Evolutionary conservation across 345 rosid species (phyloP).

Genomic region (Ceriops tagal): DNA sequence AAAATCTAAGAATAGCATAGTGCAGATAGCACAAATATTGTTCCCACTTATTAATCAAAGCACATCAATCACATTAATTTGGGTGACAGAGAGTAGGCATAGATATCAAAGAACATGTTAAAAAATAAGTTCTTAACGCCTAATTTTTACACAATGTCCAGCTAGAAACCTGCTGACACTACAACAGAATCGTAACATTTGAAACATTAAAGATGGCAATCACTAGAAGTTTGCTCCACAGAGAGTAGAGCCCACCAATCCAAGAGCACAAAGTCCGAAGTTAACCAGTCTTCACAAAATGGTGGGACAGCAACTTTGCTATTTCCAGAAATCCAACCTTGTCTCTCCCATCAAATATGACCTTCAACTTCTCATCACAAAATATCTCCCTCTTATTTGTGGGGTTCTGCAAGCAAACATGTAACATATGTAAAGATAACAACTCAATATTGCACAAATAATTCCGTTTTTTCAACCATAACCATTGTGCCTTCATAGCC

Average conservation of each 20-base stretch:
- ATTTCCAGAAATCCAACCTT: conserved; percentile 72
- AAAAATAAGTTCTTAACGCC: not conserved
- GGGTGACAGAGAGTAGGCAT: not conserved
- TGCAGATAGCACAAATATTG: no score
- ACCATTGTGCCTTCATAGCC: no score
- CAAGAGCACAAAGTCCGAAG: not conserved
- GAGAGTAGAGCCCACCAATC: not conserved
- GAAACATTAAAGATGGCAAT: not conserved
- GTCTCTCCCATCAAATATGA: conserved; percentile 60
- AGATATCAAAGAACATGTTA: conserved; percentile 4
- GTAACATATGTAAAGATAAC: no score
- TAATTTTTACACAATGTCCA: conserved; percentile 10
- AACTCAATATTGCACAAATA: no score
- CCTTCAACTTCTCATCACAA: conserved; percentile 77
- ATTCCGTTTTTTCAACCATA: no score
- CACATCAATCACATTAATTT: not conserved
- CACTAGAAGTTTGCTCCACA: not conserved
- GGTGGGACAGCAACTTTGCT: conserved; percentile 55
- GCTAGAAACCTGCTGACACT: not conserved
- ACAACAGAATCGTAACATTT: not conserved
- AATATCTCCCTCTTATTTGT: conserved; percentile 58
- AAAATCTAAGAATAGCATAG: not conserved
- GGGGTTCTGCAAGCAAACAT: conserved; percentile 53
- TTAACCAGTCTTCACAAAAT: conserved; percentile 50
- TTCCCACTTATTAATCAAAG: not conserved